These are phyloP conservation scores for Protomyces inouyei DNA, from an alignment of 1,139 yeast genomes.

Conservation along the genomic window DNA sequence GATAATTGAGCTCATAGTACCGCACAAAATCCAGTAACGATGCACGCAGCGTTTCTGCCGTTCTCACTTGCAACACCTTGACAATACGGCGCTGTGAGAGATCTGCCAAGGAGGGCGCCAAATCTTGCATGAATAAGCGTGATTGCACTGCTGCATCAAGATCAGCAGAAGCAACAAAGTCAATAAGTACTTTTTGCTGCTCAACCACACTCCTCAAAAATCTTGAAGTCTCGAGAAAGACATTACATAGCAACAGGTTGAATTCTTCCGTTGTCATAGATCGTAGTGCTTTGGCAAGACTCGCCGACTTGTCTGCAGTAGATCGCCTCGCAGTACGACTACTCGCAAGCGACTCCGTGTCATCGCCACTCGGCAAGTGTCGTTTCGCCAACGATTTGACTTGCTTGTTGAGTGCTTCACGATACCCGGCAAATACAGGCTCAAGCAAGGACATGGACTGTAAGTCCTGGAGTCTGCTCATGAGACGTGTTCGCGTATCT, in stretches of 20 bases:
- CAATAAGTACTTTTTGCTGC: slow-evolving; percentile 75
- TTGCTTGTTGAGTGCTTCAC: slow-evolving; percentile 62
- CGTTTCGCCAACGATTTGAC: slow-evolving; percentile 66
- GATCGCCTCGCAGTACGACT: slow-evolving; percentile 30
- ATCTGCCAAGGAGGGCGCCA: slow-evolving; percentile 63
- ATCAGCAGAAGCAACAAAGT: slow-evolving; percentile 54
- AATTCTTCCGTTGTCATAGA: slow-evolving; percentile 69
- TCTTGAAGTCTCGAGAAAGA: slow-evolving; percentile 63
- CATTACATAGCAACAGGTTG: slow-evolving; percentile 59
- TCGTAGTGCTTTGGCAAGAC: slow-evolving; percentile 54
- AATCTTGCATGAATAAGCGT: slow-evolving; percentile 36
- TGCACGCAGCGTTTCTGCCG: slow-evolving; percentile 60
- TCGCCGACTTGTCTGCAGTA: slow-evolving; percentile 35
- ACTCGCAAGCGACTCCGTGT: slow-evolving; percentile 36
- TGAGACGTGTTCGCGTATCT: not conserved
- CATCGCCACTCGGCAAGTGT: slow-evolving; percentile 51
- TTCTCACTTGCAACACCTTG: slow-evolving; percentile 70
- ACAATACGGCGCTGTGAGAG: slow-evolving; percentile 72
- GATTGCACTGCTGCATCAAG: slow-evolving; percentile 35
- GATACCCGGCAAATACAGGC: slow-evolving; percentile 61
- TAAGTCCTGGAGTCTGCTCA: not conserved
- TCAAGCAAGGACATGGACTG: slow-evolving; percentile 55
- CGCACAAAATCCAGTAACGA: slow-evolving; percentile 51
- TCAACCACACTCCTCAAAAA: slow-evolving; percentile 66
- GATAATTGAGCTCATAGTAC: slow-evolving; percentile 60